Conservation (phyloP, 345 rosid species). For the Acer campestre region DNA sequence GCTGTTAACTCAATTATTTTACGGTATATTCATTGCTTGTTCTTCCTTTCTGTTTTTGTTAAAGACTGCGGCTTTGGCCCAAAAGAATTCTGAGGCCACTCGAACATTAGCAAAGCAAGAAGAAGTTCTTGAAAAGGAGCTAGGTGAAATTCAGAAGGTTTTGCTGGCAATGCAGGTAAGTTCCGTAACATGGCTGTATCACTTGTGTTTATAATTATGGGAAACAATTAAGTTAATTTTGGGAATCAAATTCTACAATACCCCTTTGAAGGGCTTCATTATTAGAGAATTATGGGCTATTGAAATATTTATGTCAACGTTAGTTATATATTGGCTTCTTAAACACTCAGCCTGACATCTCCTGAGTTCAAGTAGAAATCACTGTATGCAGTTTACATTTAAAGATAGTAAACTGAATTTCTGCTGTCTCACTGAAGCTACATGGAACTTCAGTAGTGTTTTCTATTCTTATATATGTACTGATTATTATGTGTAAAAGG, state of each 20-base stretch:
- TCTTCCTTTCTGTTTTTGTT: slow-evolving; percentile 13
- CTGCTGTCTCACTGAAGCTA: not conserved
- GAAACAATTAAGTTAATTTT: not conserved
- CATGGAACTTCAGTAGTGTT: not conserved
- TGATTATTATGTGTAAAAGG: not conserved
- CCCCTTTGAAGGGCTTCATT: not conserved
- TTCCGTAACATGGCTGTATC: slow-evolving; percentile 5
- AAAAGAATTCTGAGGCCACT: slow-evolving; percentile 93
- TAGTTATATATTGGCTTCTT: not conserved
- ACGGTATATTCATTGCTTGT: not conserved
- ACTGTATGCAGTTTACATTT: not conserved
- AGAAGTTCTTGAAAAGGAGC: slow-evolving; percentile 87
- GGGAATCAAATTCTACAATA: not conserved
- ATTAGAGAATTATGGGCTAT: not conserved
- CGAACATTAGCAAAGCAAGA: slow-evolving; percentile 76
- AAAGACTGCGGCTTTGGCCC: slow-evolving; percentile 95
- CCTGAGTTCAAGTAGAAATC: not conserved
- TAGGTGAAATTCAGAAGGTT: slow-evolving; percentile 89
- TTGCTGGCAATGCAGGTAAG: slow-evolving; percentile 94
- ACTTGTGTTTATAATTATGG: not conserved
- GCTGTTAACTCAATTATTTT: slow-evolving; percentile 1
- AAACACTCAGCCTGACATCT: not conserved
- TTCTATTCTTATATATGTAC: not conserved
- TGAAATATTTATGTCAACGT: slow-evolving; percentile 12
- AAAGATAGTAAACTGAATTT: not conserved